Percentiles rank a stretch among this genome's conserved stretches.
Evolutionary conservation across 2,329 filamentous ascomycete species (phyloP).

Genomic region (Trichoderma semiorbis): DNA sequence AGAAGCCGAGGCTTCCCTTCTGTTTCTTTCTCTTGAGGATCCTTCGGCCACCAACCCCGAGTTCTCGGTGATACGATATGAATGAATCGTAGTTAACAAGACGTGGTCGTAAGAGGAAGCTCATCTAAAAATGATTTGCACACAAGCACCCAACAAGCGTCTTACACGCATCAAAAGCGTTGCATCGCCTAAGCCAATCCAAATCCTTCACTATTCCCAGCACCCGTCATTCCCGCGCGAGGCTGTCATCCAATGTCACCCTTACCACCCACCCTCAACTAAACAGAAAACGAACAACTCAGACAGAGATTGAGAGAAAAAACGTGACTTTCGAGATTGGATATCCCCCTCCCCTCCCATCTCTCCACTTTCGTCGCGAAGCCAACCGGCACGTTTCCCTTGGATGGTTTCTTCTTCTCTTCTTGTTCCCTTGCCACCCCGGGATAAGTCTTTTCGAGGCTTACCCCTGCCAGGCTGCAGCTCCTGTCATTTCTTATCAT

Average conservation of each 20-base stretch:
- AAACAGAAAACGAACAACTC: not conserved
- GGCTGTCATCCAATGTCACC: not conserved
- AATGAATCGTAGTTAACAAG: not conserved
- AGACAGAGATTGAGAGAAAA: not conserved
- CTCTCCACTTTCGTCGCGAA: not conserved
- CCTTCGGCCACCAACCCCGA: not conserved
- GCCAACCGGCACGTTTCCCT: constrained; percentile 13
- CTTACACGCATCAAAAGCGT: constrained; percentile 8
- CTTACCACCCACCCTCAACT: not conserved
- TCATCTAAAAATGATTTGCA: not conserved
- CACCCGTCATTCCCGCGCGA: not conserved
- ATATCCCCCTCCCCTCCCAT: not conserved
- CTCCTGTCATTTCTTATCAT: constrained; percentile 6
- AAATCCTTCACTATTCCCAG: not conserved
- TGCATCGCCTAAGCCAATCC: not conserved
- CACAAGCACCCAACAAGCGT: not conserved
- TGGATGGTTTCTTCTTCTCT: not conserved
- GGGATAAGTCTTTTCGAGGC: not conserved
- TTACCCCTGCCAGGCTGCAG: not conserved
- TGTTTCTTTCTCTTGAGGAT: not conserved
- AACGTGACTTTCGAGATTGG: constrained; percentile 1
- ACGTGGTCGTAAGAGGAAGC: not conserved
- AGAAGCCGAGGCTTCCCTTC: not conserved
- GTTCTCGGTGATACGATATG: not conserved
- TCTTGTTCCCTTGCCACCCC: not conserved